Evolutionary conservation across 306 rosid genomes (phyloP), one percentile per base, ranked within the genome.

Genomic region (Pyrus betulifolia): DNA sequence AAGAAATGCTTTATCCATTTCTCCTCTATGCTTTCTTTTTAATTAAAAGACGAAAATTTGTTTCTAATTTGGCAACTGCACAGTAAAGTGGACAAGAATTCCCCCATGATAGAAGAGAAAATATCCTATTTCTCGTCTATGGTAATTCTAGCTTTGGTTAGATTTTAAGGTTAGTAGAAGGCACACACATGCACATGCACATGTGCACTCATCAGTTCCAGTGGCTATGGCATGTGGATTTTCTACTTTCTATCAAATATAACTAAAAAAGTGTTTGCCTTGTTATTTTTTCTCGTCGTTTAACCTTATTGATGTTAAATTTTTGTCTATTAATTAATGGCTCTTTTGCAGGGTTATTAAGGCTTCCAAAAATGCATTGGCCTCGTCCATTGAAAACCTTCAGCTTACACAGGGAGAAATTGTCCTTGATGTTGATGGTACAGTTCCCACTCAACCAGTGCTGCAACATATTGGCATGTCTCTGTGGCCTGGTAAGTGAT

Each of bases 401-500:
- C 87, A 84, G 71, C 96, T 89, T 82, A 66, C 83, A 9, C 90
- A 91, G 55, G 97, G 89, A 33, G 99, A 95, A 92, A 81, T 92
- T 21, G 81, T 89, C 75, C 91, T 92, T 61, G 99, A 95, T 82
- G 82, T 87, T 80, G 99, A 95, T 80, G 97, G 99, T 72, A 80
- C 93, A 17, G 77, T 89, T 84, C 96, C 99, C 42, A 91, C 93
- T 79, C 99, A 89, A 81, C 99, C 99, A 14, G 93, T 92, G 85
- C 90, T 95, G 78, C 95, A 95, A 75, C 97, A 92, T 85, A 82
- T 92, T 83, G 99, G 97, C 74, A 89, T 91, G 40, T 79, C 96
- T 76, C 85, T 96, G 4, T 95, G 99, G 97, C 97, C 97, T 81
- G 99, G 96, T 92, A 67, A 87, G 91, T 80, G 42, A 59, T 83